Base-by-base conservation (phyloP, 306 rosid species). In the Dryas octopetala region DNA sequence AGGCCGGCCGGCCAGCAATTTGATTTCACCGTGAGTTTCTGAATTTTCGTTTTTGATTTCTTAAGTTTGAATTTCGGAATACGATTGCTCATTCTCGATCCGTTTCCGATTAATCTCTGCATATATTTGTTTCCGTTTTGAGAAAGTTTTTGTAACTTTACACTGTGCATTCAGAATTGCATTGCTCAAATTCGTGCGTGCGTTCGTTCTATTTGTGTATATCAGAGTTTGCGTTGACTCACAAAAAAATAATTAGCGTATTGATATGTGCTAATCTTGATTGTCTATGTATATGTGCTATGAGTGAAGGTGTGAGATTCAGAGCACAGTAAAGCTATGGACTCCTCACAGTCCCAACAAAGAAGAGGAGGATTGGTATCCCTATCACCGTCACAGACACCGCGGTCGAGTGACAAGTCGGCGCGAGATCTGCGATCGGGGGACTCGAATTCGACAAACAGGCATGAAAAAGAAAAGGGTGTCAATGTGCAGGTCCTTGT, bases 401-500 rank as follows among this genome's bases (percentile, higher is more conserved):
- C 99, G 13, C 86, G 98, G 68, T 96, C 99, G 5, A 90, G 78
- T 45, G 99, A 96, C 41, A 96, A 89, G 89, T 43, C 84, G 15
- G 82, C 15, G 59, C 88, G 98, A 86, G 99, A 96, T 90, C 93
- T 92, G 82, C 97, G 98, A 92, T 96, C 98, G 81, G 96, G 83
- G 12, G 99, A 96, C 82, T 92, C 94, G 3, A 96, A 92, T 90
- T 90, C 97, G 5, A 85, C 58, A 26, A 86, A 60, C 76, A 88
- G 88, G 88, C 80, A 83, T 73, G 99, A 96, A 44, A 96, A 86
- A 73, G 99, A 96, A 32, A 96, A 96, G 79, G 98, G 99, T 32
- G 99, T 96, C 75, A 96, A 92, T 89, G 98, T 96, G 70, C 99
- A 90, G 90, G 99, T 96, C 73, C 87, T 96, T 69, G 86, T 96